Percentiles rank a stretch among this genome's conserved stretches.
These are phyloP conservation scores for Leccinum variicolor DNA, from an alignment of 768 basidiomycete species.

Conservation along the genomic window DNA sequence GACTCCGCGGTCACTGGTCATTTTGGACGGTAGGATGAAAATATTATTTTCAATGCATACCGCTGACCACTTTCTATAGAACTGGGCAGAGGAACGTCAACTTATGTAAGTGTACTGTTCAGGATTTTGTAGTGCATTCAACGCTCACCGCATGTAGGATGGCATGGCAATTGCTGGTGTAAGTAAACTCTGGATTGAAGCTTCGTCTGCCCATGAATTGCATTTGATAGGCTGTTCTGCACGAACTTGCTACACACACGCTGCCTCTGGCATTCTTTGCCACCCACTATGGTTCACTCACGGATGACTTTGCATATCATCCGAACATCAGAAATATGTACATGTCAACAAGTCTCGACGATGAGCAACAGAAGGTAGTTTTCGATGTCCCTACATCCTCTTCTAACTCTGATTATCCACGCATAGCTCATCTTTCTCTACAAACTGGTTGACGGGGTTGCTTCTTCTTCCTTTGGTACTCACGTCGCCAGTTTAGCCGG, in stretches of 20 bases:
- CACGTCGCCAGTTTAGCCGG: slow-evolving; percentile 96
- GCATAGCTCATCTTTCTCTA: slow-evolving; percentile 87
- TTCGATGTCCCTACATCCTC: neutral
- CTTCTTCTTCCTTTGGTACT: slow-evolving; percentile 86
- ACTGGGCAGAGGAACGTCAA: slow-evolving; percentile 93
- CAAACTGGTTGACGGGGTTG: slow-evolving; percentile 87
- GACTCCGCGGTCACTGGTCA: slow-evolving; percentile 90
- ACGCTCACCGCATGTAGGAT: slow-evolving; percentile 49
- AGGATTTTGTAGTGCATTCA: slow-evolving; percentile 10
- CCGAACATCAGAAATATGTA: slow-evolving; percentile 93
- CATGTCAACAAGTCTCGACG: slow-evolving; percentile 93
- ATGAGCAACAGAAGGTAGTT: slow-evolving; percentile 81
- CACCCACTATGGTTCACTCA: slow-evolving; percentile 94
- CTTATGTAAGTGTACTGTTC: slow-evolving; percentile 54
- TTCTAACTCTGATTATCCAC: neutral
- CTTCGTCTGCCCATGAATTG: slow-evolving; percentile 5
- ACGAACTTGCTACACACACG: slow-evolving; percentile 91
- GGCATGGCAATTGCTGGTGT: slow-evolving; percentile 98
- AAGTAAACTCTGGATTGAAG: slow-evolving; percentile 19
- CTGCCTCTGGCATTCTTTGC: slow-evolving; percentile 94
- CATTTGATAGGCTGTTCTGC: slow-evolving; percentile 71
- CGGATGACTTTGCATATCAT: slow-evolving; percentile 90
- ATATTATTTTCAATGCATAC: neutral
- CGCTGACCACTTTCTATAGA: slow-evolving; percentile 45
- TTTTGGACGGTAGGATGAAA: slow-evolving; percentile 74